Percentiles rank a stretch among this genome's conserved stretches.
These are phyloP conservation scores for Diaporthe nobilis DNA, from an alignment of 2,329 filamentous ascomycete species.

Conservation along the genomic window DNA sequence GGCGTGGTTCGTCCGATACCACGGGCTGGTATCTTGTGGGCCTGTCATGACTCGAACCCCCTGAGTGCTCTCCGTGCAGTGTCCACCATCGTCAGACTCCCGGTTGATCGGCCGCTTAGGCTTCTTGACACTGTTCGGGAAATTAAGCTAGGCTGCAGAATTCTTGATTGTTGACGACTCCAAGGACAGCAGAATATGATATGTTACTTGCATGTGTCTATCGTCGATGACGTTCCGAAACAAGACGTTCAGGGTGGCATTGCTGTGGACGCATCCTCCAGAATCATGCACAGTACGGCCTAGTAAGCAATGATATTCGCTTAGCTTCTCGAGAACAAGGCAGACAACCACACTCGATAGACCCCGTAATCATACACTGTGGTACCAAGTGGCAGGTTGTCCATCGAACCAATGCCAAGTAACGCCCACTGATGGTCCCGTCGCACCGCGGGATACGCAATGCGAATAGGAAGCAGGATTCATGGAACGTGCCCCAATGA, in stretches of 20 bases:
- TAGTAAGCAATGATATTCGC: neutral
- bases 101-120: constrained; percentile 7
- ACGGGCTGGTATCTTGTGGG: constrained; percentile 20
- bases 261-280: neutral
- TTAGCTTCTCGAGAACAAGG: neutral
- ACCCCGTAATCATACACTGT: neutral
- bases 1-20: constrained; percentile 16
- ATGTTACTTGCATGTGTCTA: neutral
- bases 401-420: neutral
- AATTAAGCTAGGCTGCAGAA: constrained; percentile 15
- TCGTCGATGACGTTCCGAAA: constrained; percentile 1
- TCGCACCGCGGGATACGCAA: neutral
- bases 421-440: neutral
- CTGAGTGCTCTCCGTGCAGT: neutral
- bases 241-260: neutral
- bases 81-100: constrained; percentile 19
- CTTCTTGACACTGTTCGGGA: constrained; percentile 21
- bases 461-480: neutral
- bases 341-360: neutral
- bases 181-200: neutral
- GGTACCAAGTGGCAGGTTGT: neutral
- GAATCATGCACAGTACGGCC: neutral
- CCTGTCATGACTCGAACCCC: constrained; percentile 16
- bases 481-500: neutral
- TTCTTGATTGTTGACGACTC: constrained; percentile 5